Evolutionary conservation across 306 rosid species (phyloP).

Genomic region (Vigna mungo): DNA sequence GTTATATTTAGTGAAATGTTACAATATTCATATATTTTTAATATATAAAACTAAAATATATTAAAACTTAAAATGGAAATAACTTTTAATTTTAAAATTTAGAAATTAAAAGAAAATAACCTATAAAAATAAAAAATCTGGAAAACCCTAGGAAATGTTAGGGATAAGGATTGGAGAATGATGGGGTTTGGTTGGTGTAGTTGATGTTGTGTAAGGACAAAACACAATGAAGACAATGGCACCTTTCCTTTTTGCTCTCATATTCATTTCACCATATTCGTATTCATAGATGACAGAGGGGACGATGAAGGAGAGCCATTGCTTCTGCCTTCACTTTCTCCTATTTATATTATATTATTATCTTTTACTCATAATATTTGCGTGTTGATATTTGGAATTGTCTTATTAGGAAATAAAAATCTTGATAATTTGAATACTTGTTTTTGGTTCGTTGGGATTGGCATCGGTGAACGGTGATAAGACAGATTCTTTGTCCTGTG

Average conservation of each 20-base stretch:
- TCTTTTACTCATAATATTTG: not conserved
- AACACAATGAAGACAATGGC: slow-evolving; percentile 44
- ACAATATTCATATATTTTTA: too few species aligned
- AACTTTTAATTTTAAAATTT: too few species aligned
- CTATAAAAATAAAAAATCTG: too few species aligned
- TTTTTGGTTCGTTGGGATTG: not conserved
- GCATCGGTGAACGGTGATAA: slow-evolving; percentile 22
- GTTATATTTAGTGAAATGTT: too few species aligned
- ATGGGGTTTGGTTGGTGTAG: slow-evolving; percentile 49
- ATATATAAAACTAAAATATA: too few species aligned
- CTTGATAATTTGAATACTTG: not conserved
- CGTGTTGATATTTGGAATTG: too few species aligned
- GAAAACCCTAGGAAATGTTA: not conserved
- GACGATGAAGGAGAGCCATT: slow-evolving; percentile 46
- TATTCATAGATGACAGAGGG: not conserved
- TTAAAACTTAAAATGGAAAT: too few species aligned
- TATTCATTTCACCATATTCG: slow-evolving; percentile 26
- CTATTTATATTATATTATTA: not conserved
- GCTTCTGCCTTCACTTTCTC: slow-evolving; percentile 38
- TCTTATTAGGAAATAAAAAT: not conserved
- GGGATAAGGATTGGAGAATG: slow-evolving; percentile 58
- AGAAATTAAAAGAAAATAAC: too few species aligned
- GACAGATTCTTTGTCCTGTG: slow-evolving; percentile 51
- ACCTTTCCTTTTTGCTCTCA: not conserved
- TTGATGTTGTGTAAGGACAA: slow-evolving; percentile 33